phyloP scores from a whole-genome alignment of 257 asterid genomes.

The Nicotiana obtusifolia region DNA sequence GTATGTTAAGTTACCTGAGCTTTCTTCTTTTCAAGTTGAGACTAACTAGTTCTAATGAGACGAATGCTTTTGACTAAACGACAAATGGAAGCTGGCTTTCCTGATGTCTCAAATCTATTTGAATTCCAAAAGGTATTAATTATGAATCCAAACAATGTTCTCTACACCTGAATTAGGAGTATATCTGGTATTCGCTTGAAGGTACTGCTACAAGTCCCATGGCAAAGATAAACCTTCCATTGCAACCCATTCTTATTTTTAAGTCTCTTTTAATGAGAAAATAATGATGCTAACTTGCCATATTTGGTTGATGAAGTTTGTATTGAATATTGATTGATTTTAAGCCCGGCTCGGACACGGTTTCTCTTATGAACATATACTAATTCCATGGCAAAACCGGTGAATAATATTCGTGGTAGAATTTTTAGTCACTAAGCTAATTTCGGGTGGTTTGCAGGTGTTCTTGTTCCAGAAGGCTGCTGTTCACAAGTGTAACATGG shows the following conservation, averaged over 20 bases:
- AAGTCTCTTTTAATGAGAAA: neutral
- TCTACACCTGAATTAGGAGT: neutral
- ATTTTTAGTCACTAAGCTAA: neutral
- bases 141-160: neutral
- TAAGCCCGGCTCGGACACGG: neutral
- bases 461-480: constrained; percentile 89
- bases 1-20: too few species aligned
- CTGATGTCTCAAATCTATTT: neutral
- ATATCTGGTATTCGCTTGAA: neutral
- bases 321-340: neutral
- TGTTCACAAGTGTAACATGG: constrained; percentile 89
- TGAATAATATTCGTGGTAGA: neutral
- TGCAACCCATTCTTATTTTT: neutral
- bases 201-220: neutral
- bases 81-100: too few species aligned
- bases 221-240: neutral
- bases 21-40: too few species aligned
- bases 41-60: too few species aligned
- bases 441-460: constrained; percentile 43
- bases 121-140: neutral
- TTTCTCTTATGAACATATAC: neutral
- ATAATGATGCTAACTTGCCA: too few species aligned
- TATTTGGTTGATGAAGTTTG: too few species aligned
- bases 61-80: too few species aligned
- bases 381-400: neutral